Evolutionary conservation across 2,329 filamentous ascomycete species (phyloP).

Genomic region (Didymella keratinophila): DNA sequence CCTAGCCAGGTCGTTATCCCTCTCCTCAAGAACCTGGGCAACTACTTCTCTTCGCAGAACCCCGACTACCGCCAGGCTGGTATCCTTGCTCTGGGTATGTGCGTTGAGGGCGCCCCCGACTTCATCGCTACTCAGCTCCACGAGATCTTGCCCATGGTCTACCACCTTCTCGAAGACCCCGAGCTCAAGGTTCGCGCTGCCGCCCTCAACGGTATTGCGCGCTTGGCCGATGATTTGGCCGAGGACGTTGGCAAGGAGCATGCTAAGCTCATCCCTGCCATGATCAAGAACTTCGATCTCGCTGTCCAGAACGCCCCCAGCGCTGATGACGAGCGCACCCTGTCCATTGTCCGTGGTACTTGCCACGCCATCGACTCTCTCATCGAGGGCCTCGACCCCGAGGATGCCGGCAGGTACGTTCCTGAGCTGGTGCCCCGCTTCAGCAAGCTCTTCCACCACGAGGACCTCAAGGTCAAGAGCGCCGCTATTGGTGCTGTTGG

Average conservation of each 20-base stretch:
- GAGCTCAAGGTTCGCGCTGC: slow-evolving; percentile 86
- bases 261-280: slow-evolving; percentile 79
- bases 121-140: slow-evolving; percentile 94
- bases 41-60: slow-evolving; percentile 77
- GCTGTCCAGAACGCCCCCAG: slow-evolving; percentile 72
- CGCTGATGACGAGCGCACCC: slow-evolving; percentile 73
- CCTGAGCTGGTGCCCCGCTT: slow-evolving; percentile 84
- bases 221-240: slow-evolving; percentile 90
- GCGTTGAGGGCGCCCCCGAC: slow-evolving; percentile 94
- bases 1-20: slow-evolving; percentile 95
- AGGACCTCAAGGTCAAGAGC: slow-evolving; percentile 88
- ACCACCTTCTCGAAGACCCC: slow-evolving; percentile 83
- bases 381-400: slow-evolving; percentile 82
- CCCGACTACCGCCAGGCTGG: slow-evolving; percentile 86
- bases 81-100: slow-evolving; percentile 90
- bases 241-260: slow-evolving; percentile 90
- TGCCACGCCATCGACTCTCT: slow-evolving; percentile 92
- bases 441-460: slow-evolving; percentile 81
- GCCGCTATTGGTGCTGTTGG: slow-evolving; percentile 88
- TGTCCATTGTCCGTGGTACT: slow-evolving; percentile 86
- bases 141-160: slow-evolving; percentile 82
- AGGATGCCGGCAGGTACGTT: slow-evolving; percentile 83
- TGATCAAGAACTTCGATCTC: slow-evolving; percentile 88
- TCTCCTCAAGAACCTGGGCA: slow-evolving; percentile 83
- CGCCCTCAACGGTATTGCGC: slow-evolving; percentile 84